Base-by-base conservation (phyloP, 331 rosid genomes). In the Rosa hybrid region DNA sequence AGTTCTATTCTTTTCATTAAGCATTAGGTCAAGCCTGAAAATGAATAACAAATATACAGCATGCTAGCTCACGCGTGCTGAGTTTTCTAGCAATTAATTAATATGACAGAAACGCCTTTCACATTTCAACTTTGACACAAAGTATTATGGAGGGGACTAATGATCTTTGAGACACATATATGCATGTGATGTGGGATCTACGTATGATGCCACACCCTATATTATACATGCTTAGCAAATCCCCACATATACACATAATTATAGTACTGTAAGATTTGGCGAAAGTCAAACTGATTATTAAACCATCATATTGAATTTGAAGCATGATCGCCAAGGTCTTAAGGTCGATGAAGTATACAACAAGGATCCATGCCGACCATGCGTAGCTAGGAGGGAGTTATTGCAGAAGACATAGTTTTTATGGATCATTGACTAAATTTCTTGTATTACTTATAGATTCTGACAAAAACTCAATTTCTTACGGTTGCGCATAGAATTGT, bases 11-110 rank as follows among this genome's bases (percentile, higher is more conserved):
- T 21, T 67, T 51, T 51, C 21, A 10, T 30, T 63, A 5, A 10
- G 73, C 69, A 62, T 41, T 63, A 75, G 82, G 78, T 77, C 75
- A 72, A 82, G 74, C 71, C 78, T 82, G 68, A 50, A 50, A 34
- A 68, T 12, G 9, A 16, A 82, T 13, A 57, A 46, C 54, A 76
- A 60, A 34, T 48, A 50, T 6, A 41, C 6, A 42, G 16, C 82
- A 50, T 78, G 65, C 39, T 34, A 34, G 39, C 50, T 51, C 65
- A 45, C 4, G 82, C 86, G 56, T 72, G 85, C 82, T 42, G 38
- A 48, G 44, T 65, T 53, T 65, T 72, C 54, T 72, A 21, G 44
- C 27, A 16, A 57, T 65, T 39, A 4, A 39, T 68, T 63, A 25
- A 30, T 27, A 57, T 56, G 72, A 62, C 45, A 21, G 70, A 64